Percentiles rank a stretch among this genome's conserved stretches.
Conservation (phyloP, 805 yeast genomes). For the Ogataea methanolica region DNA sequence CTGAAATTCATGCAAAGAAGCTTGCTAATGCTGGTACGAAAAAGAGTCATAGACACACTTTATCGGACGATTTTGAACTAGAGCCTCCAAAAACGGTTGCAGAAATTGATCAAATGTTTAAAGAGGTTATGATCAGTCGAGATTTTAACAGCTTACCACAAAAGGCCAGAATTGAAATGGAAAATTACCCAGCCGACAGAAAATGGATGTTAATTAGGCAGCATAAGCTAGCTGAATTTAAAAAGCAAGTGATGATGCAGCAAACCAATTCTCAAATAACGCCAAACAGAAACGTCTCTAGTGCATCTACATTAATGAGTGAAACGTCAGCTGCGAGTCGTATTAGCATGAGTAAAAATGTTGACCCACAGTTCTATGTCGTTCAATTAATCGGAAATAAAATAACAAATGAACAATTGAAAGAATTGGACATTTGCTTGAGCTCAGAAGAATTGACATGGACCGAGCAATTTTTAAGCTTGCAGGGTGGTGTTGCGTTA, state of each 20-base stretch:
- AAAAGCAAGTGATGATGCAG: conserved; percentile 35
- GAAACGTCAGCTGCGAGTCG: conserved; percentile 3
- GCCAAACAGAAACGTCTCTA: conserved; percentile 11
- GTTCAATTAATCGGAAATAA: conserved; percentile 65
- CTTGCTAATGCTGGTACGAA: conserved; percentile 20
- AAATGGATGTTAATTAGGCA: conserved; percentile 92
- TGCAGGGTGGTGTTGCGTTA: conserved; percentile 87
- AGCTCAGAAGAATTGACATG: conserved; percentile 76
- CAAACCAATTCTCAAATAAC: conserved; percentile 6
- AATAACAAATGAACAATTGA: conserved; percentile 65
- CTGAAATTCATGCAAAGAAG: conserved; percentile 27
- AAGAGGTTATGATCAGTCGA: conserved; percentile 76
- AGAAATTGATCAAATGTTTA: conserved; percentile 70
- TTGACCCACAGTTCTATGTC: conserved; percentile 74
- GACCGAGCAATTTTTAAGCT: conserved; percentile 76
- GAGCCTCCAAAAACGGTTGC: conserved; percentile 65
- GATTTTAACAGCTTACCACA: conserved; percentile 63
- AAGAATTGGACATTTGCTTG: conserved; percentile 83
- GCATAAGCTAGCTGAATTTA: conserved; percentile 73
- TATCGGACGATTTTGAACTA: conserved; percentile 38
- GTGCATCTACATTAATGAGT: conserved; percentile 8
- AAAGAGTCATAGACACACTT: conserved; percentile 32
- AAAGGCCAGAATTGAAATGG: conserved; percentile 72
- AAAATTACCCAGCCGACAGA: conserved; percentile 65
- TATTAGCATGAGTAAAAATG: conserved; percentile 8